Percentiles rank a stretch among this genome's conserved stretches.
These are phyloP conservation scores for Boletus reticulatus DNA, from an alignment of 768 basidiomycete genomes.

Conservation along the genomic window DNA sequence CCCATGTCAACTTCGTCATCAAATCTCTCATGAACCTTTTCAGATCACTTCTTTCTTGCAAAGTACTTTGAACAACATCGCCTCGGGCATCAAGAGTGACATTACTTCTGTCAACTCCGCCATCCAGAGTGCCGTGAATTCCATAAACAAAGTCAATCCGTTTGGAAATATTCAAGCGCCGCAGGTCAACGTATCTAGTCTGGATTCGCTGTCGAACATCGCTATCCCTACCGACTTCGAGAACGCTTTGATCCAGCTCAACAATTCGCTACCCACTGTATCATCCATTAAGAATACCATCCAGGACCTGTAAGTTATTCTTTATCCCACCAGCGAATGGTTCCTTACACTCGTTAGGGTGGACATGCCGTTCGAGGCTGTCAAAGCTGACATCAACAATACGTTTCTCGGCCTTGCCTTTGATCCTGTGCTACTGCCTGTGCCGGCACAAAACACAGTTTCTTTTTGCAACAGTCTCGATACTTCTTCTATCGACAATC, in stretches of 20 bases:
- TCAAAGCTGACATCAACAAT: conserved; percentile 88
- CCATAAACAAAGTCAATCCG: conserved; percentile 75
- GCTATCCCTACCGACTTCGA: conserved; percentile 77
- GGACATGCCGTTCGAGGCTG: conserved; percentile 80
- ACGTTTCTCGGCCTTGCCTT: conserved; percentile 76
- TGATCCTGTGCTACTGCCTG: conserved; percentile 68
- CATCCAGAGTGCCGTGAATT: conserved; percentile 60
- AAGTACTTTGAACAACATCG: conserved; percentile 53
- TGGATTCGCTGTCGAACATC: conserved; percentile 73
- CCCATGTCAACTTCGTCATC: neutral
- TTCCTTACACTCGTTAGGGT: conserved; percentile 44
- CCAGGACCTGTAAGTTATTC: conserved; percentile 57
- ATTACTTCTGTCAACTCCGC: conserved; percentile 65
- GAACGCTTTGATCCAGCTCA: conserved; percentile 70
- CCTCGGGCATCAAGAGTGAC: conserved; percentile 72
- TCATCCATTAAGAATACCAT: conserved; percentile 68
- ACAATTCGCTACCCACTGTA: conserved; percentile 76
- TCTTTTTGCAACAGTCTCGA: conserved; percentile 79
- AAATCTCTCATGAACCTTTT: conserved; percentile 8
- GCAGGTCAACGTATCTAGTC: conserved; percentile 70
- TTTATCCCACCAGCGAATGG: neutral
- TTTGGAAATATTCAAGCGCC: conserved; percentile 68
- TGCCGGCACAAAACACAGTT: conserved; percentile 67
- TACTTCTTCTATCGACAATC: conserved; percentile 80
- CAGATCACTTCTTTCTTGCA: conserved; percentile 75